Evolutionary conservation across 2,329 filamentous ascomycete genomes (phyloP).

Genomic region (Botryotinia globosa): DNA sequence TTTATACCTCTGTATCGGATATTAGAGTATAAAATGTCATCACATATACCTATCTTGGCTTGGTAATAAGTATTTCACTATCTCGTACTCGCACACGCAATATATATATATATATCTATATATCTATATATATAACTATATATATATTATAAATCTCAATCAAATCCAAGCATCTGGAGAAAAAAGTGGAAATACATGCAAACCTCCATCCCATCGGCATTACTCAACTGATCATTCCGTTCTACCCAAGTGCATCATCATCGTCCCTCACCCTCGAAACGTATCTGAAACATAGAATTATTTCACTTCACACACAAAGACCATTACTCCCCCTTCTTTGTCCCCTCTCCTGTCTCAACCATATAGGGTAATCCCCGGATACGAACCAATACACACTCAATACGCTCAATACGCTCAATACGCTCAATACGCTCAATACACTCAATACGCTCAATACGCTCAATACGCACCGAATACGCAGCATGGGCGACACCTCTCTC

Average conservation of each 20-base stretch:
- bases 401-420: no score
- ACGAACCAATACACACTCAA: neutral
- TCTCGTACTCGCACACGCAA: neutral
- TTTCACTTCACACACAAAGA: neutral
- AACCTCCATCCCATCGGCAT: neutral
- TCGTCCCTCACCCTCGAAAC: neutral
- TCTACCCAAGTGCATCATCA: neutral
- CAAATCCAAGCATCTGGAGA: neutral
- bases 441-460: neutral
- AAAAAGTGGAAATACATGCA: slow-evolving; percentile 12
- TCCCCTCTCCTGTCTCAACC: neutral
- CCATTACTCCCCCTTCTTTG: neutral
- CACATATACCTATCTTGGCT: no score
- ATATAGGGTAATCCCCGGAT: neutral
- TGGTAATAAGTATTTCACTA: neutral
- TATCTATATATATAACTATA: no score
- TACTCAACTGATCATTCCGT: neutral
- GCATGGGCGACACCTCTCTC: neutral
- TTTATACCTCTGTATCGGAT: no score
- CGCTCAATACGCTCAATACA: neutral
- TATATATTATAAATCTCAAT: neutral
- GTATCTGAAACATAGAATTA: neutral
- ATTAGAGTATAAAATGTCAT: no score
- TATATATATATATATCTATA: neutral
- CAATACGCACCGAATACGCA: neutral